Conservation (phyloP, 805 yeast genomes). For the Torulaspora quercuum region DNA sequence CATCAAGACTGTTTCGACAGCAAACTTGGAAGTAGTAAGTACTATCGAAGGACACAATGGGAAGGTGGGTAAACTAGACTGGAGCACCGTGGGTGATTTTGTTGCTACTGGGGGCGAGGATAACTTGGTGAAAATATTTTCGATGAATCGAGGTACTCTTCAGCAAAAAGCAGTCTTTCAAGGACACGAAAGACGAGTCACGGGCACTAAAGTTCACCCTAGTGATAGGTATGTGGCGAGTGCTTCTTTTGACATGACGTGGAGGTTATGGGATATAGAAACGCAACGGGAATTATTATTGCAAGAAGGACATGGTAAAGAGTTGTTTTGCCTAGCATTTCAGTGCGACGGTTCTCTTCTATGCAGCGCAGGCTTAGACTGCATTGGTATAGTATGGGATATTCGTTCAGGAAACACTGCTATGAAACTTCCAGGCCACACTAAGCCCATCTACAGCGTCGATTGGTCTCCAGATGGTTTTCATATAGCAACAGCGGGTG, state of each 20-base stretch:
- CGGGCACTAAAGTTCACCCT: conserved; percentile 65
- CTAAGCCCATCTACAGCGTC: conserved; percentile 61
- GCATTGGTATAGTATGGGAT: conserved; percentile 77
- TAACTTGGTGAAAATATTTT: conserved; percentile 40
- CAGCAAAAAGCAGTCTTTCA: conserved; percentile 24
- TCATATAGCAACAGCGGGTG: conserved; percentile 77
- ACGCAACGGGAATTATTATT: conserved; percentile 48
- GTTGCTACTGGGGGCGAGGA: conserved; percentile 49
- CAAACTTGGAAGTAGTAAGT: conserved; percentile 35
- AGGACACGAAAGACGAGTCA: conserved; percentile 58
- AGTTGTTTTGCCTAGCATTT: conserved; percentile 56
- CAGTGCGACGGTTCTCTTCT: conserved; percentile 77
- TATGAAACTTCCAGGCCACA: conserved; percentile 61
- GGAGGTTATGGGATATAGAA: conserved; percentile 81
- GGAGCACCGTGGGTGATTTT: conserved; percentile 44
- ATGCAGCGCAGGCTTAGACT: conserved; percentile 78
- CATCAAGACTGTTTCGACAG: conserved; percentile 46
- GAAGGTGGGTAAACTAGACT: conserved; percentile 67
- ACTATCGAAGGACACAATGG: conserved; percentile 43
- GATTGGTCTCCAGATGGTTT: conserved; percentile 78
- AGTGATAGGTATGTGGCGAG: conserved; percentile 52
- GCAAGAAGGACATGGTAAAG: conserved; percentile 87
- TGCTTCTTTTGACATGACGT: conserved; percentile 80
- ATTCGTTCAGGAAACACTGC: conserved; percentile 69
- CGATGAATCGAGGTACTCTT: conserved; percentile 22